These are phyloP conservation scores for Alopecurus myosuroides DNA, from an alignment of 176 grass and related monocot genomes.

Conservation along the genomic window DNA sequence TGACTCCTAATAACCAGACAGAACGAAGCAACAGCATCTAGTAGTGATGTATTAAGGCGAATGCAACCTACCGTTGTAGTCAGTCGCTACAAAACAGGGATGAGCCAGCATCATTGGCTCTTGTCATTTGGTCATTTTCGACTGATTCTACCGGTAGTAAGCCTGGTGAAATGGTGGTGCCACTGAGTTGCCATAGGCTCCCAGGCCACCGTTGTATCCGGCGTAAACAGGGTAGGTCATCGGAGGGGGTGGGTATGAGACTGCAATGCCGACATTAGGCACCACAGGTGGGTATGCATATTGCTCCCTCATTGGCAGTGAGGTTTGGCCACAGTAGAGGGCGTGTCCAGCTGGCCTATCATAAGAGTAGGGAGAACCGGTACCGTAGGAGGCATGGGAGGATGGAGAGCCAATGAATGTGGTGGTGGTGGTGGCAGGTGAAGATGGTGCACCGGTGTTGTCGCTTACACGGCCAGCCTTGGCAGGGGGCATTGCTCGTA, in stretches of 20 bases:
- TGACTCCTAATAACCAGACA: neutral
- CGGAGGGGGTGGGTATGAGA: slow-evolving; percentile 54
- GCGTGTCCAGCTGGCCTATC: slow-evolving; percentile 29
- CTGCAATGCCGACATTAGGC: slow-evolving; percentile 22
- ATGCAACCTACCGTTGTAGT: slow-evolving; percentile 47
- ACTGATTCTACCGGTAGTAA: slow-evolving; percentile 60
- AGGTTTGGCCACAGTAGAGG: slow-evolving; percentile 51
- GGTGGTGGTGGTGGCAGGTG: slow-evolving; percentile 12
- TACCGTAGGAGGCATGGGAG: slow-evolving; percentile 39
- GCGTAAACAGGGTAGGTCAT: slow-evolving; percentile 46
- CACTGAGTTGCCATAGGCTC: slow-evolving; percentile 38
- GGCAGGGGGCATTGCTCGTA: slow-evolving; percentile 53
- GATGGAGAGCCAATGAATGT: slow-evolving; percentile 49
- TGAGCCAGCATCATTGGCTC: slow-evolving; percentile 23
- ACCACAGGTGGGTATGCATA: slow-evolving; percentile 54
- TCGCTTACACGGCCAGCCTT: slow-evolving; percentile 53
- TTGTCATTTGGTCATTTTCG: slow-evolving; percentile 29
- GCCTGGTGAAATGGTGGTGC: slow-evolving; percentile 53
- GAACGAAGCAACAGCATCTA: slow-evolving; percentile 48
- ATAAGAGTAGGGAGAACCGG: slow-evolving; percentile 52
- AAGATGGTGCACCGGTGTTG: slow-evolving; percentile 40
- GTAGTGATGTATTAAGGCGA: slow-evolving; percentile 18
- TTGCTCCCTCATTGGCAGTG: slow-evolving; percentile 43
- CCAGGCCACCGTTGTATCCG: slow-evolving; percentile 32
- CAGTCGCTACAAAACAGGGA: slow-evolving; percentile 72